A percentile compares a stretch with the other conserved stretches of the same genome.
phyloP scores from a whole-genome alignment of 768 basidiomycete species.

The Termitomyces sp. region DNA sequence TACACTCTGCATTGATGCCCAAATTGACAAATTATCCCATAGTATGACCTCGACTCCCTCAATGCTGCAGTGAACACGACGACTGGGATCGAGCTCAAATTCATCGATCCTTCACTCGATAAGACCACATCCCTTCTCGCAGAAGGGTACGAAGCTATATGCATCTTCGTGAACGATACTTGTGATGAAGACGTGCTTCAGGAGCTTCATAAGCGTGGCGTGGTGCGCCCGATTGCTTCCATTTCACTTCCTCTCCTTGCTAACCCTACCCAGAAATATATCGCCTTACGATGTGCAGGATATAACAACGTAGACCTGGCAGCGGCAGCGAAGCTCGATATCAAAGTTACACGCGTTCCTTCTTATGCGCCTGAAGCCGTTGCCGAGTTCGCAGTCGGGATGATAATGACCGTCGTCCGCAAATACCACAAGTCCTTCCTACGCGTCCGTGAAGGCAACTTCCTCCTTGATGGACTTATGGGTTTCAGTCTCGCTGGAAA shows the following conservation, averaged over 20 bases:
- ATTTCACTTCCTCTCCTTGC: not conserved
- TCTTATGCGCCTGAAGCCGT: slow-evolving; percentile 43
- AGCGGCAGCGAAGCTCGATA: slow-evolving; percentile 24
- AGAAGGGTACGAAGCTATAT: slow-evolving; percentile 34
- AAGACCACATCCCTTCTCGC: slow-evolving; percentile 31
- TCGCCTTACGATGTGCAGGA: slow-evolving; percentile 38
- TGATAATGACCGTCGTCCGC: slow-evolving; percentile 41
- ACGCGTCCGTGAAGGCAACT: slow-evolving; percentile 44
- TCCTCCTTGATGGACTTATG: slow-evolving; percentile 40
- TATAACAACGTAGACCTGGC: slow-evolving; percentile 40
- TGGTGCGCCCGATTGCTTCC: slow-evolving; percentile 24
- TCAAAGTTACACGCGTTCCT: slow-evolving; percentile 38
- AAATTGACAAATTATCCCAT: not conserved
- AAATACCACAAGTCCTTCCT: slow-evolving; percentile 45
- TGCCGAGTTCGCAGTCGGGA: slow-evolving; percentile 43
- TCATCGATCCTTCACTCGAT: slow-evolving; percentile 34
- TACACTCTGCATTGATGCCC: not conserved
- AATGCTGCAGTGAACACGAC: slow-evolving; percentile 22
- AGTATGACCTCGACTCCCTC: slow-evolving; percentile 38
- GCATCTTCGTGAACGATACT: slow-evolving; percentile 41
- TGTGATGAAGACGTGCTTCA: slow-evolving; percentile 33
- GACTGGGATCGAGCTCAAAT: slow-evolving; percentile 30
- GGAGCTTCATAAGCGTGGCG: slow-evolving; percentile 27
- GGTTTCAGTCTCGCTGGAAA: slow-evolving; percentile 39
- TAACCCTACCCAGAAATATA: slow-evolving; percentile 28